phyloP scores from a whole-genome alignment of 2,329 filamentous ascomycete genomes.

The Beauveria varroae region DNA sequence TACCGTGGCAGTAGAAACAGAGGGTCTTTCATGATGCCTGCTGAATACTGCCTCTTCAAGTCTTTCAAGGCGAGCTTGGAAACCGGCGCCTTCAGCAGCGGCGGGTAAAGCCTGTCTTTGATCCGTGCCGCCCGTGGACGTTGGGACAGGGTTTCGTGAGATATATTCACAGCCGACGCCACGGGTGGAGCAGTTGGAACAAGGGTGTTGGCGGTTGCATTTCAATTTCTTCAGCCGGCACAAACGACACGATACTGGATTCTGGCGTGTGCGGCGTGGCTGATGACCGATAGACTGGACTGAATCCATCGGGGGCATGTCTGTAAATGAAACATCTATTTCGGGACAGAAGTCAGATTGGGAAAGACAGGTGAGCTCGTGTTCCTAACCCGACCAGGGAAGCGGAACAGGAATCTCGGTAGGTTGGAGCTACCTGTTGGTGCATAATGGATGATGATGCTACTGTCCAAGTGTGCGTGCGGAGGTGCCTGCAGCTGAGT shows the following conservation, averaged over 20 bases:
- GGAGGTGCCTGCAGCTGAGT: too few species aligned
- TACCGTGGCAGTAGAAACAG: background rate
- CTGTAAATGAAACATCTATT: background rate
- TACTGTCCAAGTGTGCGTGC: background rate
- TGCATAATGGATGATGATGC: background rate
- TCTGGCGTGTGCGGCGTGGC: background rate
- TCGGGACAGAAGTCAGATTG: background rate
- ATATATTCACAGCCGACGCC: background rate
- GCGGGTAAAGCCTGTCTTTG: background rate
- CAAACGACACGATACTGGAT: background rate
- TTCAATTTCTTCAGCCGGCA: background rate
- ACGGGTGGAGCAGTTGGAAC: background rate
- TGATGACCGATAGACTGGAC: background rate
- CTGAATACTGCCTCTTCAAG: background rate
- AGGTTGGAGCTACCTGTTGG: too few species aligned
- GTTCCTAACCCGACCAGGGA: background rate
- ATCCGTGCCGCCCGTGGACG: background rate
- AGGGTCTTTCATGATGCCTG: background rate
- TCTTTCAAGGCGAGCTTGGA: background rate
- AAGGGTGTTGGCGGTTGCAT: slow-evolving; percentile 1
- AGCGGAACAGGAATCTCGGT: background rate
- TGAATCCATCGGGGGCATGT: background rate
- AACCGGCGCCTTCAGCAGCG: background rate
- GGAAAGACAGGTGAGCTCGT: background rate
- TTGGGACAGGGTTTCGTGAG: background rate